Evolutionary conservation across 129 eudicot species (phyloP).

Genomic region (Rutidosis leptorrhynchoides): DNA sequence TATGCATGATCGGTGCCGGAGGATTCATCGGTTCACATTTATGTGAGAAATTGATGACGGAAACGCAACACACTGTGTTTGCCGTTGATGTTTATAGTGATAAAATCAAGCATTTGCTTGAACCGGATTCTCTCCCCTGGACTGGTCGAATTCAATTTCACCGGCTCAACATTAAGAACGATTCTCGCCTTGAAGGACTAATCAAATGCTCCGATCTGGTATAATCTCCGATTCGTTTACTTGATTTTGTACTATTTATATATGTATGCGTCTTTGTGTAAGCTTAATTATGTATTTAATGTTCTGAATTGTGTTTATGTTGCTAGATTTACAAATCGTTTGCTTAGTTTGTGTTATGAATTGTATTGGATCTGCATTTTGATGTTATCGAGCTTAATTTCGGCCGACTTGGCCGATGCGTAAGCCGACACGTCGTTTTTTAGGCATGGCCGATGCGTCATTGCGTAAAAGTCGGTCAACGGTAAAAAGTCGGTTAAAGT

Average conservation of each 20-base stretch:
- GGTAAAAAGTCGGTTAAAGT: no score
- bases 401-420: no score
- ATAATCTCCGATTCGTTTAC: conserved; percentile 8
- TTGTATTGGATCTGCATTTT: conserved; percentile 18
- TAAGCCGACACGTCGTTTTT: no score
- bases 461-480: no score
- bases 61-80: conserved; percentile 73
- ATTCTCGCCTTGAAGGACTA: conserved; percentile 97
- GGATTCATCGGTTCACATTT: conserved; percentile 98
- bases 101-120: conserved; percentile 94
- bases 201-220: conserved; percentile 96
- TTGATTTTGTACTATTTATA: no score
- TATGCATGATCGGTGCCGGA: conserved; percentile 98
- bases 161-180: conserved; percentile 87
- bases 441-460: no score
- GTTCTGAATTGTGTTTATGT: neutral
- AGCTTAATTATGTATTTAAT: neutral
- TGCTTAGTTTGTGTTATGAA: neutral
- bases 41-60: conserved; percentile 82
- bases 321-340: neutral
- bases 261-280: neutral
- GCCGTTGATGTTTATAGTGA: conserved; percentile 93
- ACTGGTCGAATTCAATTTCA: conserved; percentile 87
- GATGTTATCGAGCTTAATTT: neutral
- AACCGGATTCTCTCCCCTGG: conserved; percentile 69